phyloP scores from a whole-genome alignment of 305 asterid genomes.

The Ajuga reptans region DNA sequence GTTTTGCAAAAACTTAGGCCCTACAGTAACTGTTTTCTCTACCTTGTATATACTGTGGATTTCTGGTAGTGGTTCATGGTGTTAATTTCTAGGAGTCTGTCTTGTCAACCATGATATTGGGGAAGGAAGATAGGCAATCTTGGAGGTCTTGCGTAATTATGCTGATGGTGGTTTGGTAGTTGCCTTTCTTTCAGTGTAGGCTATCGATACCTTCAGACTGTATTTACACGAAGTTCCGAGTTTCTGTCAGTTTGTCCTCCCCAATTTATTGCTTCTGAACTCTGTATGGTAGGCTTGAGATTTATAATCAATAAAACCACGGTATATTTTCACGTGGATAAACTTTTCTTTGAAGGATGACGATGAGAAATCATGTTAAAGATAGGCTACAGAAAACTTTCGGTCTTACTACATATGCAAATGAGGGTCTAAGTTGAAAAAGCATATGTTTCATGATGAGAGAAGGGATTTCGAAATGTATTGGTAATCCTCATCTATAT shows the following conservation, averaged over 20 bases:
- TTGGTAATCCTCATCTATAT: background rate
- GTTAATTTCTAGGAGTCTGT: background rate
- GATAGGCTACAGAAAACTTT: background rate
- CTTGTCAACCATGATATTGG: slow-evolving; percentile 1
- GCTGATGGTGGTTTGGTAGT: background rate
- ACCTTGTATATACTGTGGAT: background rate
- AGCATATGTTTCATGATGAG: slow-evolving; percentile 4
- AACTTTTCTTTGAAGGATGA: background rate
- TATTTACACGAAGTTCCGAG: background rate
- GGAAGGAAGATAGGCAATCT: background rate
- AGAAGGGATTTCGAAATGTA: background rate
- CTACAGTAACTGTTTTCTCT: background rate
- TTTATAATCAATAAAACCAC: slow-evolving; percentile 1
- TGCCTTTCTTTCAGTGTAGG: background rate
- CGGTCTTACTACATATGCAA: background rate
- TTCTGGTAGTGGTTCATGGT: background rate
- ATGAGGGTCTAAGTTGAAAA: background rate
- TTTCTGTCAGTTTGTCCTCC: background rate
- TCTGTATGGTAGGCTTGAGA: background rate
- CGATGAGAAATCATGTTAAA: background rate
- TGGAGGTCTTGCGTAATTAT: background rate
- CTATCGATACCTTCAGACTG: background rate
- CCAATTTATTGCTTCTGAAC: background rate
- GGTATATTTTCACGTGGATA: background rate
- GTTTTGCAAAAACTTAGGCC: background rate